phyloP scores from a whole-genome alignment of 2,329 filamentous ascomycete genomes.

The Sporothrix phasma region DNA sequence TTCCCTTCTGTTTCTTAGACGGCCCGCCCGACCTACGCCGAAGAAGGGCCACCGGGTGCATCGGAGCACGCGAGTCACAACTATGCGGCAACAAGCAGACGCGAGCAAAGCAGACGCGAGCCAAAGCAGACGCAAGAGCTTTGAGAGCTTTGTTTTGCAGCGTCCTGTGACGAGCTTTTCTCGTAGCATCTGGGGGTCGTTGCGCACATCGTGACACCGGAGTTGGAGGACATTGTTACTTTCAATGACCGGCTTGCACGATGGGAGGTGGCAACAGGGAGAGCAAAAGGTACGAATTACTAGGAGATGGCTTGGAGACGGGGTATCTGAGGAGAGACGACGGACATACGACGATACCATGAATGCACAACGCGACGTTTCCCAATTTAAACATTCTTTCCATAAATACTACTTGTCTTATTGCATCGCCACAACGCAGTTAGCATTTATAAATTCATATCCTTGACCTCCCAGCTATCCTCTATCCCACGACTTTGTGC shows the following conservation, averaged over 20 bases:
- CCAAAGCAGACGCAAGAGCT: not conserved
- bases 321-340: slow-evolving; percentile 5
- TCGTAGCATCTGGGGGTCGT: not conserved
- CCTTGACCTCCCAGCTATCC: not conserved
- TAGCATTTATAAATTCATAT: slow-evolving; percentile 6
- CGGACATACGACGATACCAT: slow-evolving; percentile 13
- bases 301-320: not conserved
- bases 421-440: not conserved
- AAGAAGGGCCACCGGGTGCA: not conserved
- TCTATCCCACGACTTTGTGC: not conserved
- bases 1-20: not conserved
- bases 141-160: not conserved
- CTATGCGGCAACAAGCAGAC: not conserved
- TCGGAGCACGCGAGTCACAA: not conserved
- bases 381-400: slow-evolving; percentile 1
- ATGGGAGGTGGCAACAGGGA: not conserved
- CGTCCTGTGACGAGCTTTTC: not conserved
- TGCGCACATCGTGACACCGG: not conserved
- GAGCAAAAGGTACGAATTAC: not conserved
- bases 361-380: slow-evolving; percentile 6
- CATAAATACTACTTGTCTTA: slow-evolving; percentile 7
- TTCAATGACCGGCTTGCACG: not conserved
- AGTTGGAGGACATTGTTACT: not conserved
- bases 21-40: not conserved
- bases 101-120: not conserved